Evolutionary conservation across 192 early-diverging fungal genomes (phyloP), one percentile per base, ranked within the genome.

Genomic region (Irineochytrium annulatum): DNA sequence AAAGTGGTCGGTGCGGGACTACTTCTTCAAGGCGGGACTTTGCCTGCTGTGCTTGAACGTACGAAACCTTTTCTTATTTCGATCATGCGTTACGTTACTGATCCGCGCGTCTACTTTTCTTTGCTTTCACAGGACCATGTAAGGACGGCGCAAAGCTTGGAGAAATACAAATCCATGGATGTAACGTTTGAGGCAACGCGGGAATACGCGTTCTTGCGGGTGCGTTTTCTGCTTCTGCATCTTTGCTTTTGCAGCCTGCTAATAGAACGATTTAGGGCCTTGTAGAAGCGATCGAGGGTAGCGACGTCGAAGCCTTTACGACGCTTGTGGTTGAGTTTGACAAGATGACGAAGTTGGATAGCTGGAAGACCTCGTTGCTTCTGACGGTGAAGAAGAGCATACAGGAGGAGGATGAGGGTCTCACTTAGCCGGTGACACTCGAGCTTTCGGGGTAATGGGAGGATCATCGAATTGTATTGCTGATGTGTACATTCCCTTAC

Each of bases 1-100:
- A 49, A 91, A 92, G 69, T 99, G 92, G 89, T 95, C 93, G 19
- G 71, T 98, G 26, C 90, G 93, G 56, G 95, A 98, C 55, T 95
- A 97, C 78, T 90, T 98, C 58, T 79, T 99, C 69, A 99, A 99
- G 72, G 91, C 95, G 13, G 92, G 89, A 17, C 69, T 99, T 54
- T 98, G 95, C 64, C 83, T 90, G 55, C 75, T 99, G 44, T 90
- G 88, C 55, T 82, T 86, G 35, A 78, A 78, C 44, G 87, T 90
- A 77, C 60, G 75, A 52, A 26, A 5, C 16, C 35, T 30, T 17
- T 28, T 13, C 26, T 53, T 0, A 22, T 26, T 56, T 35, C 30
- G 8, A 43, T 33, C 11, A 20, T 6, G 20, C 19, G 34, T 17
- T 2, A 55, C 54, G 30, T 0, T 41, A 34, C n/a, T n/a, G 37